phyloP scores from a whole-genome alignment of 345 rosid genomes.

The Corchorus capsularis region DNA sequence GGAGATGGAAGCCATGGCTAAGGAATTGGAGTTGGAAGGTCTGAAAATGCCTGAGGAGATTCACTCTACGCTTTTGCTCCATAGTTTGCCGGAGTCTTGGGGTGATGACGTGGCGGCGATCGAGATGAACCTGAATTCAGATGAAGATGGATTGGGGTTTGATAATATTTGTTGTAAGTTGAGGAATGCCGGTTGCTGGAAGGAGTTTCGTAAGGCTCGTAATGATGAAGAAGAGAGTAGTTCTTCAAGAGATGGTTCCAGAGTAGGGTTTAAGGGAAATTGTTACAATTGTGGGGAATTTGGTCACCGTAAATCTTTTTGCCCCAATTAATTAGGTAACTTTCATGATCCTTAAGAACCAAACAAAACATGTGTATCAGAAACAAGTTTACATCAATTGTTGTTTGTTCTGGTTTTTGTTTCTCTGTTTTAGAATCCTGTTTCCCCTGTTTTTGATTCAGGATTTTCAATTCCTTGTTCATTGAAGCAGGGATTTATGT shows the following conservation, averaged over 20 bases:
- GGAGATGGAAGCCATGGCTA: slow-evolving; percentile 1
- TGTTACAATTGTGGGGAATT: slow-evolving; percentile 18
- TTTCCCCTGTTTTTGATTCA: neutral
- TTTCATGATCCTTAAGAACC: neutral
- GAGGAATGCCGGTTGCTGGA: neutral
- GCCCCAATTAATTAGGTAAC: slow-evolving; percentile 6
- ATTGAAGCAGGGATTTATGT: neutral
- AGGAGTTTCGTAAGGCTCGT: neutral
- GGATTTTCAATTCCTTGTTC: neutral
- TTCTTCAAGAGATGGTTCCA: slow-evolving; percentile 3
- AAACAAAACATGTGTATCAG: neutral
- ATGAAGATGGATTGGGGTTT: neutral
- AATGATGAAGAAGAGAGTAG: neutral
- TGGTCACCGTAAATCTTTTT: slow-evolving; percentile 2
- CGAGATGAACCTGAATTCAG: neutral
- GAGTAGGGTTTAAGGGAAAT: neutral
- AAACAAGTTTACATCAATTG: neutral
- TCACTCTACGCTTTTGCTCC: slow-evolving; percentile 16
- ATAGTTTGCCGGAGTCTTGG: slow-evolving; percentile 21
- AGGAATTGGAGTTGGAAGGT: slow-evolving; percentile 10
- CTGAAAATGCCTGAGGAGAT: neutral
- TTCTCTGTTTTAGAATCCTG: neutral
- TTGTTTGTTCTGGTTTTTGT: neutral
- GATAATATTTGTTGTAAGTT: neutral
- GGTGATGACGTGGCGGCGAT: neutral